Evolutionary conservation across 2,329 filamentous ascomycete genomes (phyloP).

Genomic region (Mycogone perniciosa): DNA sequence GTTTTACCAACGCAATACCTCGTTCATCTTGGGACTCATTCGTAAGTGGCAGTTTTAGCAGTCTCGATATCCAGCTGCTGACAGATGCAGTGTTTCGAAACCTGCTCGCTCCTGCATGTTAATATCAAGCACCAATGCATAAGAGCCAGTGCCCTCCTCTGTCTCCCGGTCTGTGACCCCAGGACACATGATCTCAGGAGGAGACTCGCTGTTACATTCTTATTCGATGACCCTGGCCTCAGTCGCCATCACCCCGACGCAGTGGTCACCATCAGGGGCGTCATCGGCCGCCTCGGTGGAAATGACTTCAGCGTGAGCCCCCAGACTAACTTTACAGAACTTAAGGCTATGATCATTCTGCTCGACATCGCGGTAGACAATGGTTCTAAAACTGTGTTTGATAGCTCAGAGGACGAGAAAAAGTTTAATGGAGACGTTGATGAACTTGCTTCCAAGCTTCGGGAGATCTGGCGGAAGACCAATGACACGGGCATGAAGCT

Average conservation of each 20-base stretch:
- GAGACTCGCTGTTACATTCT: slow-evolving; percentile 57
- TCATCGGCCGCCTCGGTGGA: slow-evolving; percentile 41
- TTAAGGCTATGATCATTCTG: slow-evolving; percentile 59
- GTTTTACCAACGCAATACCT: slow-evolving; percentile 38
- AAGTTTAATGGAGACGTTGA: slow-evolving; percentile 69
- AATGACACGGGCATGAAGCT: slow-evolving; percentile 68
- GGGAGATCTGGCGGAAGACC: slow-evolving; percentile 55
- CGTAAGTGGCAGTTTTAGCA: slow-evolving; percentile 29
- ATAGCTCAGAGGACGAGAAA: slow-evolving; percentile 27
- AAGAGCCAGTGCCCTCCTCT: slow-evolving; percentile 50
- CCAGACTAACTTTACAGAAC: slow-evolving; percentile 60
- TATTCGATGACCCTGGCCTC: slow-evolving; percentile 47
- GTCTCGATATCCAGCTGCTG: slow-evolving; percentile 2
- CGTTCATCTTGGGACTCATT: slow-evolving; percentile 32
- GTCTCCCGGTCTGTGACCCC: slow-evolving; percentile 48
- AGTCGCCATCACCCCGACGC: slow-evolving; percentile 36
- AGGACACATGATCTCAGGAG: slow-evolving; percentile 55
- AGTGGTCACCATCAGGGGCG: slow-evolving; percentile 34
- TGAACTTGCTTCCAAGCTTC: slow-evolving; percentile 53
- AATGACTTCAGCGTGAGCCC: slow-evolving; percentile 47
- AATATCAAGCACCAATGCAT: slow-evolving; percentile 43
- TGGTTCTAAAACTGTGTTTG: slow-evolving; percentile 31
- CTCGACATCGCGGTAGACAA: slow-evolving; percentile 72
- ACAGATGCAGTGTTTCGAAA: slow-evolving; percentile 40
- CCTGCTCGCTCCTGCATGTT: slow-evolving; percentile 40